Conservation (phyloP, 371 early-diverging fungal genomes). For the Mortierella sp. region DNA sequence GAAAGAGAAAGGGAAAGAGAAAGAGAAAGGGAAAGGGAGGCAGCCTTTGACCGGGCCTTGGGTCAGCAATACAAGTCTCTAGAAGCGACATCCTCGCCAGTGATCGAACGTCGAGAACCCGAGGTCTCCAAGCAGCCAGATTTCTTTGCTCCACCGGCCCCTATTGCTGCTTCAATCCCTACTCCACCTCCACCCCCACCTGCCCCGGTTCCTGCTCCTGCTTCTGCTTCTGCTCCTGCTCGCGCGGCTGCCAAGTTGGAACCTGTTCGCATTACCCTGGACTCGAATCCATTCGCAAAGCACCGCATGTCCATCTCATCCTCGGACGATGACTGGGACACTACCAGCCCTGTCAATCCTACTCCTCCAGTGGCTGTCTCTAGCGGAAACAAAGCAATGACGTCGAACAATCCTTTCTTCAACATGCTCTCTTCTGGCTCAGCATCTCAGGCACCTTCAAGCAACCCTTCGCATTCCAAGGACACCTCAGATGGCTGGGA, state of each 20-base stretch:
- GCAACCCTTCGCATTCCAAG: conserved; percentile 28
- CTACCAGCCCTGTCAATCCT: conserved; percentile 37
- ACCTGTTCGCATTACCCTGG: conserved; percentile 41
- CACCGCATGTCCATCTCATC: conserved; percentile 46
- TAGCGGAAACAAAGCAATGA: background rate
- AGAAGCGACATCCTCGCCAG: background rate
- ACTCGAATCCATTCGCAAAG: conserved; percentile 45
- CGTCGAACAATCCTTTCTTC: conserved; percentile 41
- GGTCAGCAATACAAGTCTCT: background rate
- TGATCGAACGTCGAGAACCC: conserved; percentile 7
- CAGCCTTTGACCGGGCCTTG: conserved; percentile 11
- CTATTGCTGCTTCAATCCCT: conserved; percentile 20
- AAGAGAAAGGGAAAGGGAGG: conserved; percentile 13
- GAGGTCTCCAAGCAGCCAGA: conserved; percentile 9
- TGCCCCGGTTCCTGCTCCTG: background rate
- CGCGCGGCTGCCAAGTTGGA: conserved; percentile 21
- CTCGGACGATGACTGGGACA: conserved; percentile 49
- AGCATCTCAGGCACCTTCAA: background rate
- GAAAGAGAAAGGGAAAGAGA: conserved; percentile 49
- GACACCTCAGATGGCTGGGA: conserved; percentile 53
- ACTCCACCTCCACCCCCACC: background rate
- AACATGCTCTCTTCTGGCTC: conserved; percentile 34
- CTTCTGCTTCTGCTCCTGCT: background rate
- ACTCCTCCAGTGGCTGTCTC: conserved; percentile 19
- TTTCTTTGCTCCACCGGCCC: conserved; percentile 28